These are phyloP conservation scores for Avena atlantica DNA, from an alignment of 176 grass and related monocot species.

Conservation along the genomic window DNA sequence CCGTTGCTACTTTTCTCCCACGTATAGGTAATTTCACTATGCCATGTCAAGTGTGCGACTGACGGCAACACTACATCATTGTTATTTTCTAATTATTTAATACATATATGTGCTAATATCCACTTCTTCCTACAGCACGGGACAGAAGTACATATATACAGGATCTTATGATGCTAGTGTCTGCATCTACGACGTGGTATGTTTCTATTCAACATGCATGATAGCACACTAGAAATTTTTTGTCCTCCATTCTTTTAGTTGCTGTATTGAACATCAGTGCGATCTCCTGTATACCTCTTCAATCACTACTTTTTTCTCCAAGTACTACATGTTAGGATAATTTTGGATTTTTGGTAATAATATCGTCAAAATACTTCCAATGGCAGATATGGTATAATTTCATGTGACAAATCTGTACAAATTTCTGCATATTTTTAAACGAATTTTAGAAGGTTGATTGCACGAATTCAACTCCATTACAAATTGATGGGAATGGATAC, in stretches of 20 bases:
- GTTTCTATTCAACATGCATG: neutral
- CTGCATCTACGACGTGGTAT: conserved; percentile 85
- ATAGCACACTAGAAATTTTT: neutral
- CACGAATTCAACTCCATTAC: neutral
- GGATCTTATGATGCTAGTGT: conserved; percentile 75
- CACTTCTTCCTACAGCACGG: conserved; percentile 61
- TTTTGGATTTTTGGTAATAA: neutral
- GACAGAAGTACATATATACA: conserved; percentile 89
- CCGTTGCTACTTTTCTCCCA: conserved; percentile 85
- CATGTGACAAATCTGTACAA: neutral
- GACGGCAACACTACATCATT: neutral
- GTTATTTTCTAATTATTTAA: neutral
- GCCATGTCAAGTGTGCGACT: neutral
- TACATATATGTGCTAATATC: conserved; percentile 22
- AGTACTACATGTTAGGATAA: neutral
- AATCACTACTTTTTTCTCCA: neutral
- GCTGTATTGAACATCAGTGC: neutral
- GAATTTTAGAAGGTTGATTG: neutral
- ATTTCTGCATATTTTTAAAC: neutral
- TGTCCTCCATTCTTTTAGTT: neutral
- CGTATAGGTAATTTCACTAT: conserved; percentile 51
- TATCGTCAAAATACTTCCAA: neutral
- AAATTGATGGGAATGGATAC: neutral
- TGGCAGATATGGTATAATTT: neutral
- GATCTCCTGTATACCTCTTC: neutral